Percentiles rank a stretch among this genome's conserved stretches.
phyloP scores from a whole-genome alignment of 176 grass and related monocot species.

The Ensete ventricosum region DNA sequence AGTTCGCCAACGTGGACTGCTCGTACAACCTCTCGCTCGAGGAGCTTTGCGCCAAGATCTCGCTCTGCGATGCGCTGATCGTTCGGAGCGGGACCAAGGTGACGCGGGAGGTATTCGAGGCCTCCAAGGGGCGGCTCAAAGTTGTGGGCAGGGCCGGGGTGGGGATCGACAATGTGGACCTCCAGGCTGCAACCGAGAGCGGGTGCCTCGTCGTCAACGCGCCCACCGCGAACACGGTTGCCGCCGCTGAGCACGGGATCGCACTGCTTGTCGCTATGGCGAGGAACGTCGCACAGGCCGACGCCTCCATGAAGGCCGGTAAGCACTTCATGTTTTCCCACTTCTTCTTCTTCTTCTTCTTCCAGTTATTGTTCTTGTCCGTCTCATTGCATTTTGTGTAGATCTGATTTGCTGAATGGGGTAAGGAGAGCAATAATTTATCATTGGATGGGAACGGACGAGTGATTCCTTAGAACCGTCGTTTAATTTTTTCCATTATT shows the following conservation, averaged over 20 bases:
- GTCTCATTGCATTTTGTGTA: background rate
- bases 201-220: background rate
- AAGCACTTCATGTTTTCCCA: background rate
- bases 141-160: constrained; percentile 1
- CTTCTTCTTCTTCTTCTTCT: too few species aligned
- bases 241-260: background rate
- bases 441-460: background rate
- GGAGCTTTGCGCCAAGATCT: background rate
- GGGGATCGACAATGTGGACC: constrained; percentile 8
- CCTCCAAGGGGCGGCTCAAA: background rate
- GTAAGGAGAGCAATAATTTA: background rate
- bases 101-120: background rate
- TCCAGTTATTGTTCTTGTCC: background rate
- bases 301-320: constrained; percentile 3
- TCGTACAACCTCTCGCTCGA: background rate
- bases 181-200: background rate
- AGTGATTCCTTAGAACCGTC: background rate
- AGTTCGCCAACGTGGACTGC: background rate
- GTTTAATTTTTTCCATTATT: background rate
- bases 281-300: background rate
- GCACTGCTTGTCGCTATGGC: background rate
- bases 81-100: constrained; percentile 7
- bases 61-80: constrained; percentile 2
- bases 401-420: background rate
- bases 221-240: background rate